phyloP scores from a whole-genome alignment of 306 rosid genomes.

The Spatholobus suberectus region DNA sequence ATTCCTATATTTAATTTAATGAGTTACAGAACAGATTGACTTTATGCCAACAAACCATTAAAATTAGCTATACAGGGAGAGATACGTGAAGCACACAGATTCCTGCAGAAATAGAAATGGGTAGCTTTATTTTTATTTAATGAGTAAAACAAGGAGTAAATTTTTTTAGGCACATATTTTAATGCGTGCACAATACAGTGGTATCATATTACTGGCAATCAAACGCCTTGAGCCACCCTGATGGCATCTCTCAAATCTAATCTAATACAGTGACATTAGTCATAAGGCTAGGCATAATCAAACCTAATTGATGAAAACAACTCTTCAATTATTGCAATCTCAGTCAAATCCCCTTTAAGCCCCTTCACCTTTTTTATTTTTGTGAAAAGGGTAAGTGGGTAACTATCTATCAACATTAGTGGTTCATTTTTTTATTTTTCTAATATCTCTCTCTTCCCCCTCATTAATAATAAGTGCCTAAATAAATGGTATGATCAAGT shows the following conservation, averaged over 20 bases:
- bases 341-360: constrained; percentile 37
- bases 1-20: not conserved
- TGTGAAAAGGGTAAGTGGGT: constrained; percentile 27
- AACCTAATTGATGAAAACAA: constrained; percentile 37
- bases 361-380: constrained; percentile 4
- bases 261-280: not conserved
- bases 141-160: not conserved
- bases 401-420: constrained; percentile 3
- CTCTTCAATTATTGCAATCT: constrained; percentile 45
- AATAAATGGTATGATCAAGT: constrained; percentile 33
- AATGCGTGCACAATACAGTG: not conserved
- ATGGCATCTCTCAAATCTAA: not conserved
- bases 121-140: not conserved
- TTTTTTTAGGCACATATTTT: not conserved
- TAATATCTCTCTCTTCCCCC: not conserved
- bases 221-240: not conserved
- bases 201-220: not conserved
- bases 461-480: constrained; percentile 33
- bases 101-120: not conserved
- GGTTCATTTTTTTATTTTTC: not conserved
- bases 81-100: not conserved
- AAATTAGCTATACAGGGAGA: not conserved
- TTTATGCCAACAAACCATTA: not conserved
- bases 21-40: not conserved
- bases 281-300: constrained; percentile 17